phyloP scores from a whole-genome alignment of 176 grass and related monocot genomes.

The Eragrostis nindensis region DNA sequence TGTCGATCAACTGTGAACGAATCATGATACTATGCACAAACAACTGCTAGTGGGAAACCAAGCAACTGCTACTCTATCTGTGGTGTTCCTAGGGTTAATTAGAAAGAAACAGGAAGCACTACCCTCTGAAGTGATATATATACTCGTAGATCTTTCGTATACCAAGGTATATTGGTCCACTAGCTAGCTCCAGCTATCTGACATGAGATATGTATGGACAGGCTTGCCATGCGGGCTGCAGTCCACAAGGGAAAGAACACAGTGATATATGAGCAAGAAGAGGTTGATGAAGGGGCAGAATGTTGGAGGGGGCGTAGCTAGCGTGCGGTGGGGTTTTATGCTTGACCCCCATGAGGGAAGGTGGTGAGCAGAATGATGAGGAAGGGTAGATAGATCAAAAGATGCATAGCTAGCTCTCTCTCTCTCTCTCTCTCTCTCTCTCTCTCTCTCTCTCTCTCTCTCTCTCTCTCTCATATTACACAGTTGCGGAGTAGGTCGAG shows the following conservation, averaged over 20 bases:
- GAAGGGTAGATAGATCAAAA: conserved; percentile 58
- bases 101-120: background rate
- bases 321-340: conserved; percentile 50
- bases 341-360: conserved; percentile 43
- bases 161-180: conserved; percentile 3
- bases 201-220: background rate
- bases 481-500: conserved; percentile 53
- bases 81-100: conserved; percentile 16
- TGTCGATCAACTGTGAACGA: background rate
- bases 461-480: no score
- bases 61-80: background rate
- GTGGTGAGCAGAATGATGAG: conserved; percentile 81
- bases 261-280: conserved; percentile 26
- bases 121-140: background rate
- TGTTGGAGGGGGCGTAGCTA: conserved; percentile 37
- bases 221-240: background rate
- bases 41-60: background rate
- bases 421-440: conserved; percentile 24
- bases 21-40: conserved; percentile 7
- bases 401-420: conserved; percentile 39
- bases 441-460: conserved; percentile 42
- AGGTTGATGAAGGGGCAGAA: conserved; percentile 21
- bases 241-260: conserved; percentile 5
- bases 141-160: no score
- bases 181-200: background rate